phyloP scores from a whole-genome alignment of 495 filamentous ascomycete species.

The Chaetomium fimeti region DNA sequence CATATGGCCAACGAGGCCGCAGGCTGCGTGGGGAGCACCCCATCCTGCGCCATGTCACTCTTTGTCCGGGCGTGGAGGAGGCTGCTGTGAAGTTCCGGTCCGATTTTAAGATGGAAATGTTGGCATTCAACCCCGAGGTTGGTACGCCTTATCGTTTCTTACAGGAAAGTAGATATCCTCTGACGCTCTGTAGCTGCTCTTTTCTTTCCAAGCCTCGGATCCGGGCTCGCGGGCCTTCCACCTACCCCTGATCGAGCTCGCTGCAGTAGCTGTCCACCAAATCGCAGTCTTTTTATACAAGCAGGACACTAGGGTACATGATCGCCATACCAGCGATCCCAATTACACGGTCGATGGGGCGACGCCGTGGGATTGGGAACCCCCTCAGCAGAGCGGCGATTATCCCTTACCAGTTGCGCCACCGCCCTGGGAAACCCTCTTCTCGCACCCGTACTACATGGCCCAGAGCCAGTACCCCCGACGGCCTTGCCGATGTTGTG shows the following conservation, averaged over 20 bases:
- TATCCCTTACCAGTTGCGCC: neutral
- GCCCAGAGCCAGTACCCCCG: conserved; percentile 4
- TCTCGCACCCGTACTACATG: neutral
- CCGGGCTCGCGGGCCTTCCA: conserved; percentile 8
- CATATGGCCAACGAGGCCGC: neutral
- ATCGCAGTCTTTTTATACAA: conserved; percentile 9
- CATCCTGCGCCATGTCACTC: neutral
- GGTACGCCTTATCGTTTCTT: neutral
- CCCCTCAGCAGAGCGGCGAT: neutral
- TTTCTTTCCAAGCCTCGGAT: neutral
- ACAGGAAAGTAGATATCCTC: neutral
- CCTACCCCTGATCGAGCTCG: conserved; percentile 10
- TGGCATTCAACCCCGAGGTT: neutral
- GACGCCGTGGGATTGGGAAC: neutral
- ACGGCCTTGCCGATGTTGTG: conserved; percentile 13
- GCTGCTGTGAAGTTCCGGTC: neutral
- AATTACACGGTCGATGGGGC: neutral
- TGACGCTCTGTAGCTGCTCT: neutral
- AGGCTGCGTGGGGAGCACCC: neutral
- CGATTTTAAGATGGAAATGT: neutral
- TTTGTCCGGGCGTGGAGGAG: conserved; percentile 3
- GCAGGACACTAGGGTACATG: neutral
- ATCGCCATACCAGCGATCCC: neutral
- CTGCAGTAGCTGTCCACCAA: conserved; percentile 7
- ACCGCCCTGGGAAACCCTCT: neutral